phyloP scores from a whole-genome alignment of 805 yeast genomes.

The Schwanniomyces yamadae region DNA sequence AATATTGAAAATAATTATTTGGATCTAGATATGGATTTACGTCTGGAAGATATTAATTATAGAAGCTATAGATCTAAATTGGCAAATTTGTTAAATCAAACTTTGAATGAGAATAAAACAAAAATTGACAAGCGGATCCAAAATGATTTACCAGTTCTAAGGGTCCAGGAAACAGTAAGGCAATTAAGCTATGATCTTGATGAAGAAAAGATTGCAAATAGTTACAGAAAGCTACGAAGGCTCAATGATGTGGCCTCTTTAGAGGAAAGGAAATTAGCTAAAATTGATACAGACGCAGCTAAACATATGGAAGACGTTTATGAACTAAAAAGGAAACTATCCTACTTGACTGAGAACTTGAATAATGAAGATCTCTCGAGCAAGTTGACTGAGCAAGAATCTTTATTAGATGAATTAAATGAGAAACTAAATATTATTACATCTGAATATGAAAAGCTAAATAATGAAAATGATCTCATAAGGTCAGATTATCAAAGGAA shows the following conservation, averaged over 20 bases:
- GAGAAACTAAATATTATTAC: conserved; percentile 25
- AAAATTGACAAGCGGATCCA: conserved; percentile 12
- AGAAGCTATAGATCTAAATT: conserved; percentile 26
- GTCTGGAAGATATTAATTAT: conserved; percentile 18
- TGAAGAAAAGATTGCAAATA: conserved; percentile 32
- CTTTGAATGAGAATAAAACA: conserved; percentile 21
- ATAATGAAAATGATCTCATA: conserved; percentile 27
- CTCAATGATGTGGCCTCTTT: conserved; percentile 35
- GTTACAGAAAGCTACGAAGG: conserved; percentile 30
- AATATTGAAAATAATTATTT: conserved; percentile 17
- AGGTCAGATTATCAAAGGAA: conserved; percentile 33
- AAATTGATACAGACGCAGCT: conserved; percentile 29
- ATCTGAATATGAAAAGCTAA: conserved; percentile 24
- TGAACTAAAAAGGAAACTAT: conserved; percentile 14
- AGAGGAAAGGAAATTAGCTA: conserved; percentile 31
- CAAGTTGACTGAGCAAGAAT: conserved; percentile 19
- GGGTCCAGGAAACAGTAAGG: conserved; percentile 27
- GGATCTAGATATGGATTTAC: conserved; percentile 1
- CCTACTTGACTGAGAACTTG: conserved; percentile 8
- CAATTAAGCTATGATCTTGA: conserved; percentile 33
- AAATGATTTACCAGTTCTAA: conserved; percentile 18
- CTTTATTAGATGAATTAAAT: conserved; percentile 19
- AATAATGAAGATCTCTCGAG: conserved; percentile 4
- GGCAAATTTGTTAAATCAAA: conserved; percentile 24
- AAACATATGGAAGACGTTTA: conserved; percentile 17